Percentiles rank a stretch among this genome's conserved stretches.
These are phyloP conservation scores for Phaeomoniella chlamydospora DNA, from an alignment of 2,329 filamentous ascomycete genomes.

Conservation along the genomic window DNA sequence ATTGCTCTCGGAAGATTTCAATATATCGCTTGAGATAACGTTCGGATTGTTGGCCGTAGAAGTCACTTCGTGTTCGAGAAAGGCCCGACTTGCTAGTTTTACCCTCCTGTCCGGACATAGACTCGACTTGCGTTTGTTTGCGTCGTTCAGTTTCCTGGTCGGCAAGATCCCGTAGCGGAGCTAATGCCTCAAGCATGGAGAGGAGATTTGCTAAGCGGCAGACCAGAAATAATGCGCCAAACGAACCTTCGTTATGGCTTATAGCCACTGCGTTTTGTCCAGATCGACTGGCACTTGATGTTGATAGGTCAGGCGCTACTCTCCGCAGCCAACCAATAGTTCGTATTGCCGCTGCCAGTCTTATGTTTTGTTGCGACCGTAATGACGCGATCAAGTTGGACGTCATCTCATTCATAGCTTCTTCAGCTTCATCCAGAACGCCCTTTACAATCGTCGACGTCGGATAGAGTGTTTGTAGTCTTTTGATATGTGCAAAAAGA, in stretches of 20 bases:
- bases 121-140: constrained; percentile 9
- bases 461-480: constrained; percentile 70
- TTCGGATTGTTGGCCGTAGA: constrained; percentile 75
- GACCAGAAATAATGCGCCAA: constrained; percentile 75
- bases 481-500: constrained; percentile 81
- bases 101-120: background rate
- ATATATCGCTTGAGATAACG: constrained; percentile 89
- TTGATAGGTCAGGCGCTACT: constrained; percentile 65
- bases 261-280: constrained; percentile 15
- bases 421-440: constrained; percentile 64
- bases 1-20: constrained; percentile 95
- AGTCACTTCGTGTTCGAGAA: background rate
- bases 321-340: constrained; percentile 84
- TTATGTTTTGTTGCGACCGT: constrained; percentile 56
- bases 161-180: constrained; percentile 74
- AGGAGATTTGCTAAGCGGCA: constrained; percentile 71
- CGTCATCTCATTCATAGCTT: constrained; percentile 78
- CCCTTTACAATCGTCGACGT: constrained; percentile 60
- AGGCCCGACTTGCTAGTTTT: background rate
- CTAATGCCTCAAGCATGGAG: constrained; percentile 65
- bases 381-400: constrained; percentile 67
- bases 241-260: constrained; percentile 43
- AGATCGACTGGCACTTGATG: constrained; percentile 4
- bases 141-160: constrained; percentile 60
- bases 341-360: constrained; percentile 78